Evolutionary conservation across 1,284 basidiomycete species (phyloP).

Genomic region (Ganoderma lucidum): DNA sequence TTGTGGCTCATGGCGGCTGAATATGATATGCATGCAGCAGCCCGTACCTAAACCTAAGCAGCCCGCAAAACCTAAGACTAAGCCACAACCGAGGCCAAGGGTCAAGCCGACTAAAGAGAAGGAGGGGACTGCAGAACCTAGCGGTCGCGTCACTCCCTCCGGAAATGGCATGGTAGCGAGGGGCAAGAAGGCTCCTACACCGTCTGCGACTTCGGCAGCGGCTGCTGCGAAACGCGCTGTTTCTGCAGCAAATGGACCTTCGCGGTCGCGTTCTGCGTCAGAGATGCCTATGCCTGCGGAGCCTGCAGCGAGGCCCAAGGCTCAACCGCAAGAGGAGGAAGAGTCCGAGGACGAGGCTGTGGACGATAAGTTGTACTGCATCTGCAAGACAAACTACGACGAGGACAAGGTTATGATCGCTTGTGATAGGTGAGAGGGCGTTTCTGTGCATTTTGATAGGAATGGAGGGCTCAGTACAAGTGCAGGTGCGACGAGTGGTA

Average conservation of each 20-base stretch:
- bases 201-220: constrained; percentile 21
- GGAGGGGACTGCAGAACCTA: constrained; percentile 22
- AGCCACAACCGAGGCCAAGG: constrained; percentile 47
- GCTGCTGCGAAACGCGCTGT: constrained; percentile 41
- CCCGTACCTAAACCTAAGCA: constrained; percentile 48
- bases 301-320: constrained; percentile 46
- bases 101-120: constrained; percentile 36
- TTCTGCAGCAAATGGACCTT: constrained; percentile 43
- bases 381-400: constrained; percentile 84
- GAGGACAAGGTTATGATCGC: constrained; percentile 89
- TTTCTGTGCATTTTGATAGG: constrained; percentile 6
- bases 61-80: constrained; percentile 51
- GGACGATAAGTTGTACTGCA: constrained; percentile 84
- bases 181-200: constrained; percentile 40
- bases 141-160: constrained; percentile 32
- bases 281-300: constrained; percentile 57
- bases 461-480: constrained; percentile 5
- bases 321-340: constrained; percentile 51
- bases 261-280: constrained; percentile 74
- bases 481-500: constrained; percentile 90
- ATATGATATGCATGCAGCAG: constrained; percentile 34
- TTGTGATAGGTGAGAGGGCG: constrained; percentile 74
- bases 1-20: constrained; percentile 13
- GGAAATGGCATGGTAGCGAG: constrained; percentile 31
- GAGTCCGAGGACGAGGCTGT: constrained; percentile 64